These are phyloP conservation scores for Ustilago hordei DNA, from an alignment of 1,284 basidiomycete species.

Conservation along the genomic window DNA sequence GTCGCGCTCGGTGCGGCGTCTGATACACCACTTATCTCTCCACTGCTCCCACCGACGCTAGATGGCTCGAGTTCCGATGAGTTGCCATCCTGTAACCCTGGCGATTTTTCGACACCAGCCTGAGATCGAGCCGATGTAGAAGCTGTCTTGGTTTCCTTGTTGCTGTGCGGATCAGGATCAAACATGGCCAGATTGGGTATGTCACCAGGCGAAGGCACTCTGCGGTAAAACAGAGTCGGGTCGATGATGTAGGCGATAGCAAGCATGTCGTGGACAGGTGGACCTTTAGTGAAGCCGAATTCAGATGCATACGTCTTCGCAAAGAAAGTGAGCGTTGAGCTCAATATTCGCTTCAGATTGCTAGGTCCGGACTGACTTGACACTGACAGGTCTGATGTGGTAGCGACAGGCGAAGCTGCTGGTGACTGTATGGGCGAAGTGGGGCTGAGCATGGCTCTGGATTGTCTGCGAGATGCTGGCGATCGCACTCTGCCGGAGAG, in stretches of 20 bases:
- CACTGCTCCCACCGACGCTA: slow-evolving; percentile 11
- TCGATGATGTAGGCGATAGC: slow-evolving; percentile 62
- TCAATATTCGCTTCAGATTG: slow-evolving; percentile 46
- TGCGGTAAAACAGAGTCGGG: slow-evolving; percentile 56
- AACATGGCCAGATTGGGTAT: slow-evolving; percentile 27
- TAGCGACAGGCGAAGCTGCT: slow-evolving; percentile 17
- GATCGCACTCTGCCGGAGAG: slow-evolving; percentile 26
- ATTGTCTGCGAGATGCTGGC: slow-evolving; percentile 41
- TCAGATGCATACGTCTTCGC: slow-evolving; percentile 53
- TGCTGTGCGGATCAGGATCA: slow-evolving; percentile 45
- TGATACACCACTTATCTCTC: slow-evolving; percentile 19
- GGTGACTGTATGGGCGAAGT: slow-evolving; percentile 25
- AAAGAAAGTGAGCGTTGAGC: slow-evolving; percentile 60
- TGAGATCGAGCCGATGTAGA: neutral
- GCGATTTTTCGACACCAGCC: neutral
- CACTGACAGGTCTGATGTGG: slow-evolving; percentile 19
- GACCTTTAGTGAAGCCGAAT: slow-evolving; percentile 59
- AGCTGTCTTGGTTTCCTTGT: slow-evolving; percentile 20
- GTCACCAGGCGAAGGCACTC: slow-evolving; percentile 46
- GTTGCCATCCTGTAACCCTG: slow-evolving; percentile 12
- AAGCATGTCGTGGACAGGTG: slow-evolving; percentile 63
- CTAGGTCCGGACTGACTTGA: slow-evolving; percentile 30
- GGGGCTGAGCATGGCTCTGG: slow-evolving; percentile 14
- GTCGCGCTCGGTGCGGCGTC: slow-evolving; percentile 7
- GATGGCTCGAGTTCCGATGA: slow-evolving; percentile 25